phyloP scores from a whole-genome alignment of 2,329 filamentous ascomycete genomes.

The Xylariaceae sp. region DNA sequence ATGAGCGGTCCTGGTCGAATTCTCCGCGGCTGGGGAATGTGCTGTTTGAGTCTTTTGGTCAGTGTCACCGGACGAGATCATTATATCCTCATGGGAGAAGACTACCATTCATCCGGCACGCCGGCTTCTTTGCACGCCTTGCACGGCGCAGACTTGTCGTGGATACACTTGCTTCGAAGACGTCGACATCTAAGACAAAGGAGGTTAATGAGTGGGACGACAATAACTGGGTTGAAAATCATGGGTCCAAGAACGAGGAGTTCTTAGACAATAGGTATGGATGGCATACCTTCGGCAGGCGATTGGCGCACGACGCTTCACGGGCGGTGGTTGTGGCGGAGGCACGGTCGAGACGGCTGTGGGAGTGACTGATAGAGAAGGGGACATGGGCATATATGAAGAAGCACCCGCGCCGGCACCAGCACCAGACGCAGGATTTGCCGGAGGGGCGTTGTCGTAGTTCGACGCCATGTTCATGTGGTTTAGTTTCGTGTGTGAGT shows the following conservation, averaged over 20 bases:
- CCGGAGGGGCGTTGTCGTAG: slow-evolving; percentile 10
- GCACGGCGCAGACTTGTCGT: slow-evolving; percentile 48
- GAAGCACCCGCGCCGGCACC: slow-evolving; percentile 1
- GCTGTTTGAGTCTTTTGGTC: slow-evolving; percentile 30
- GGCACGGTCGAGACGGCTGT: slow-evolving; percentile 5
- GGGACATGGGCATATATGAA: slow-evolving; percentile 26
- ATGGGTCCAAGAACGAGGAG: background rate
- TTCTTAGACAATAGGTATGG: background rate
- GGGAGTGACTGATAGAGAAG: slow-evolving; percentile 15
- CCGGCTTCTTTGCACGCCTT: slow-evolving; percentile 48
- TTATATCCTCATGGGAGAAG: no score
- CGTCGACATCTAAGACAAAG: slow-evolving; percentile 44
- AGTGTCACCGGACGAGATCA: slow-evolving; percentile 5
- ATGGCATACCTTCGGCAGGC: slow-evolving; percentile 47
- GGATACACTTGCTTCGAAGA: slow-evolving; percentile 52
- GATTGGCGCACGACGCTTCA: slow-evolving; percentile 48
- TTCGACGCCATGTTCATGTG: slow-evolving; percentile 20
- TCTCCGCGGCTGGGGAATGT: slow-evolving; percentile 49
- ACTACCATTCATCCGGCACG: slow-evolving; percentile 48
- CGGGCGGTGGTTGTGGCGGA: slow-evolving; percentile 22
- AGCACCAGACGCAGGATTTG: slow-evolving; percentile 3
- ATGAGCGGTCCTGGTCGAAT: slow-evolving; percentile 50
- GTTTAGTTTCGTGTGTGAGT: background rate
- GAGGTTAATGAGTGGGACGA: slow-evolving; percentile 4
- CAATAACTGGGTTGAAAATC: slow-evolving; percentile 8